Evolutionary conservation across 176 grass and related monocot genomes (phyloP).

Genomic region (Cenchrus purpureus): DNA sequence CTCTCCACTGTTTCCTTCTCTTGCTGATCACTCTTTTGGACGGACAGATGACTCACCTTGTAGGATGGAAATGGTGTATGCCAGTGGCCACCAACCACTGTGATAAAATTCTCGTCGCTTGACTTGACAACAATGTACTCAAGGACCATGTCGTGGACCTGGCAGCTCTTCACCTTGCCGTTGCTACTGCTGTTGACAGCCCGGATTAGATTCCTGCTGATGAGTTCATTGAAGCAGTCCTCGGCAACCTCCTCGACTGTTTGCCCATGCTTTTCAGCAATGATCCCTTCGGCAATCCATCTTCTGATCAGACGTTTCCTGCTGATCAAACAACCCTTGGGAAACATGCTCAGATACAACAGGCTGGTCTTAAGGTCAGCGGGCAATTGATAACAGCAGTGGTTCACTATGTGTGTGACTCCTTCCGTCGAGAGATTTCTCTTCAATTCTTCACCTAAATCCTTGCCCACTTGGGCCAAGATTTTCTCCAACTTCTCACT

Average conservation of each 20-base stretch:
- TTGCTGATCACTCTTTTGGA: background rate
- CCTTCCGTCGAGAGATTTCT: background rate
- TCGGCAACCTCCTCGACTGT: conserved; percentile 20
- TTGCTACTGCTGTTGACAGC: background rate
- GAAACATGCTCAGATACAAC: background rate
- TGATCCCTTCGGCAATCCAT: background rate
- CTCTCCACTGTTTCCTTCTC: conserved; percentile 2
- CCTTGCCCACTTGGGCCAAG: background rate
- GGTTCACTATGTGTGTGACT: background rate
- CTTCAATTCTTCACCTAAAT: background rate
- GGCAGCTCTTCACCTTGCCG: conserved; percentile 41
- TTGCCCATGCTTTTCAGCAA: conserved; percentile 15
- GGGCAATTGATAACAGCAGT: background rate
- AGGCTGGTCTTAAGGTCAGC: background rate
- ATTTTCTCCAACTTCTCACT: background rate
- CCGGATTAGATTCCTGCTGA: conserved; percentile 28
- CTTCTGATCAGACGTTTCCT: background rate
- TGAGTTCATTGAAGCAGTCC: conserved; percentile 33
- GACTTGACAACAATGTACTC: conserved; percentile 42
- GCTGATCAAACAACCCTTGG: background rate
- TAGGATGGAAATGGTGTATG: conserved; percentile 31
- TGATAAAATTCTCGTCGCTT: conserved; percentile 45
- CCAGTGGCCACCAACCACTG: conserved; percentile 35
- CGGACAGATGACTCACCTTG: background rate
- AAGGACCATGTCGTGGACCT: conserved; percentile 49